Evolutionary conservation across 441 rosid genomes (phyloP).

Genomic region (Syzygium syzygioides): DNA sequence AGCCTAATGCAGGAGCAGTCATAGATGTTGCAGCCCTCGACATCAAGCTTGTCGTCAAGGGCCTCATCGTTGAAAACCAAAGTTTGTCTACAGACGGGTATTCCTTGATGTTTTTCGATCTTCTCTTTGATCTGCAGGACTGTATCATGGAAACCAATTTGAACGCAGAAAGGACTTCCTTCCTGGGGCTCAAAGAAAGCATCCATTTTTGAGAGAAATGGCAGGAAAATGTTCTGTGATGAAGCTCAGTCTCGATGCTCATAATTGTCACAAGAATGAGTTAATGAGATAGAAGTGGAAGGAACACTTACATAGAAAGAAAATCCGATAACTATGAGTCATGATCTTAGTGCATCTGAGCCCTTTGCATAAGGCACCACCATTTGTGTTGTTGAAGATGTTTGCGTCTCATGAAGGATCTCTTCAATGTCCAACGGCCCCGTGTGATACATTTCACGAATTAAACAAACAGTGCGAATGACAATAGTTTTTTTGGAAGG

Average conservation of each 20-base stretch:
- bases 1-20: neutral
- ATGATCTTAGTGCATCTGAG: no score
- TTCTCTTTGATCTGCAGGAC: conserved; percentile 3
- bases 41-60: neutral
- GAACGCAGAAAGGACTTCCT: neutral
- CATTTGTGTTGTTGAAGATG: neutral
- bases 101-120: neutral
- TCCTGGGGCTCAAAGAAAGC: neutral
- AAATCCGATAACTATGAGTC: neutral
- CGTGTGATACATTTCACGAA: neutral
- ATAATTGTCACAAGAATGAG: neutral
- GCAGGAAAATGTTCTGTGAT: neutral
- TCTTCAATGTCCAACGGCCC: neutral
- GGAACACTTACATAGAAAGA: neutral
- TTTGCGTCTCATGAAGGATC: neutral
- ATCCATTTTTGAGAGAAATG: neutral
- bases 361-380: no score
- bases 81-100: neutral
- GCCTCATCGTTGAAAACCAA: neutral
- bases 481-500: no score
- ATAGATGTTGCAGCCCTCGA: neutral
- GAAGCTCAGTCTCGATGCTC: neutral
- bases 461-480: neutral
- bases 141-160: neutral
- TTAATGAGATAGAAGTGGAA: neutral